Evolutionary conservation across 306 rosid genomes (phyloP).

Genomic region (Coriaria nepalensis): DNA sequence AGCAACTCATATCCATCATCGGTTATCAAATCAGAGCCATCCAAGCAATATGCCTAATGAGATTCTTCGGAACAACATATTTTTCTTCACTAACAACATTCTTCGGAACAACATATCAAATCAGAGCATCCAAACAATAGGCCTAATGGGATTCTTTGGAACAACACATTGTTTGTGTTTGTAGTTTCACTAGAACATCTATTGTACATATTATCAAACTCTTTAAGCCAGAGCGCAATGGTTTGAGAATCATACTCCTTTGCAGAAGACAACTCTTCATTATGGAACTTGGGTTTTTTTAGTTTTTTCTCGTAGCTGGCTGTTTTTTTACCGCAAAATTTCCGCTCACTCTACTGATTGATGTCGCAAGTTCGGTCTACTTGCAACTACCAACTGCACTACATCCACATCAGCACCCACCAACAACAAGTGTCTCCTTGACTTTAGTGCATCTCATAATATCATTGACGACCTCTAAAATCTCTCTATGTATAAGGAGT

Average conservation of each 20-base stretch:
- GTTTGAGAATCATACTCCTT: constrained; percentile 4
- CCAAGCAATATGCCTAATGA: constrained; percentile 25
- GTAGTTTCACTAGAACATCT: constrained; percentile 5
- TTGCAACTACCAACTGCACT: too few species aligned
- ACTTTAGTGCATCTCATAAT: too few species aligned
- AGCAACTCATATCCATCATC: constrained; percentile 22
- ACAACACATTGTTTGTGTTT: constrained; percentile 3
- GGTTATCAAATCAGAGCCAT: constrained; percentile 6
- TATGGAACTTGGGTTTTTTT: constrained; percentile 17
- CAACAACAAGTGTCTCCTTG: too few species aligned
- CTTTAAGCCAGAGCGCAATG: constrained; percentile 18
- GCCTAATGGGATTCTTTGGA: constrained; percentile 27
- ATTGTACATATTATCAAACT: constrained; percentile 6
- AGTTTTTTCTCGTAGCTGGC: constrained; percentile 13
- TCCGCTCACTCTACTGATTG: too few species aligned
- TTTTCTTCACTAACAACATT: constrained; percentile 19
- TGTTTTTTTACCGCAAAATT: constrained; percentile 12
- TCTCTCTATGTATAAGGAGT: too few species aligned
- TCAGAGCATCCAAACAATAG: constrained; percentile 17
- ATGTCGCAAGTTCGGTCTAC: too few species aligned
- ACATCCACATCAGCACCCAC: too few species aligned
- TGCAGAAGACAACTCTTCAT: constrained; percentile 8
- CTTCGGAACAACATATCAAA: constrained; percentile 15
- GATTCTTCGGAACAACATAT: constrained; percentile 19
- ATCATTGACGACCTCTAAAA: too few species aligned